A percentile compares a stretch with the other conserved stretches of the same genome.
Evolutionary conservation across 345 rosid genomes (phyloP).

Genomic region (Balakata baccata): DNA sequence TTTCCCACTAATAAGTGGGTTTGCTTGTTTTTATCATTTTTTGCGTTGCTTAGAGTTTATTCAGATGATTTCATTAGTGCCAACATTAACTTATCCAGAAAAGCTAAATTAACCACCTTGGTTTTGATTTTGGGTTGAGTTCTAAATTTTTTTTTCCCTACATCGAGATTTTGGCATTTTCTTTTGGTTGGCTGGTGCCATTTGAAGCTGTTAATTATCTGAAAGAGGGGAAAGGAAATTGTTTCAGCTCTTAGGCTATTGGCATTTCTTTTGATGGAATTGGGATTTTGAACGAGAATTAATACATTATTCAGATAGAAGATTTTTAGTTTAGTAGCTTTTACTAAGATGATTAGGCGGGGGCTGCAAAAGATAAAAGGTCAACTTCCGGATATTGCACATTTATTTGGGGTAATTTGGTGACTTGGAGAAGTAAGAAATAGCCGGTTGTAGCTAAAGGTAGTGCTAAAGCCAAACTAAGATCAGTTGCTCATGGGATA

Average conservation of each 20-base stretch:
- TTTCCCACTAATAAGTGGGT: constrained; percentile 9
- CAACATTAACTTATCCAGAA: background rate
- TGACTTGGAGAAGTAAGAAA: no score
- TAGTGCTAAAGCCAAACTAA: no score
- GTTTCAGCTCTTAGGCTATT: constrained; percentile 1
- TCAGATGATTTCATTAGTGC: constrained; percentile 17
- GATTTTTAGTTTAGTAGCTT: constrained; percentile 14
- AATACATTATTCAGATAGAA: background rate
- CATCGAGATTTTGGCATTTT: background rate
- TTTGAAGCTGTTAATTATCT: constrained; percentile 14
- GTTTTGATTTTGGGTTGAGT: constrained; percentile 1
- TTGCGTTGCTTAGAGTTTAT: constrained; percentile 18
- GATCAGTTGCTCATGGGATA: no score
- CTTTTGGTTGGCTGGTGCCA: constrained; percentile 2
- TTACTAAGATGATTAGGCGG: constrained; percentile 13
- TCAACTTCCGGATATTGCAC: no score
- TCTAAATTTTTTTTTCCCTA: background rate
- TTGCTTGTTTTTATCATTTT: constrained; percentile 19
- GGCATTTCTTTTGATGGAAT: constrained; percentile 16
- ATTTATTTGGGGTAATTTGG: background rate
- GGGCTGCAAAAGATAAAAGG: no score
- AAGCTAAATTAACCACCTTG: constrained; percentile 2
- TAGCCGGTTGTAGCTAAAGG: no score
- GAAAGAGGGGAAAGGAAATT: constrained; percentile 12
- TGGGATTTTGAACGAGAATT: constrained; percentile 14